phyloP scores from a whole-genome alignment of 2,329 filamentous ascomycete genomes.

The Lasiodiplodia hormozganensis region DNA sequence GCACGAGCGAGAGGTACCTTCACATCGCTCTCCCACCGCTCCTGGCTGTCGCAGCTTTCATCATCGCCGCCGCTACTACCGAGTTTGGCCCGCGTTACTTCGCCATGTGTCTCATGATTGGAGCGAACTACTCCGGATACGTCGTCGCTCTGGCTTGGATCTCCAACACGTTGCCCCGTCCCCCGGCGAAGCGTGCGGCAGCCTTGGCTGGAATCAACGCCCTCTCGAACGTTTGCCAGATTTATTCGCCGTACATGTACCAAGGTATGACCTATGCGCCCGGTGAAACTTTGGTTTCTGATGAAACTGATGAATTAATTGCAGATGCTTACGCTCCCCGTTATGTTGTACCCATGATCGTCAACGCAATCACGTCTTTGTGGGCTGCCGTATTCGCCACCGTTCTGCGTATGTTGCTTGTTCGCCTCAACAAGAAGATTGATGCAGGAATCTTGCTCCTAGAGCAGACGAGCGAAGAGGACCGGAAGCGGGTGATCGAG shows the following conservation, averaged over 20 bases:
- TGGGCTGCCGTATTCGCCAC: slow-evolving; percentile 70
- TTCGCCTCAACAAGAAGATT: slow-evolving; percentile 71
- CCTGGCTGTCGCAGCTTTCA: slow-evolving; percentile 40
- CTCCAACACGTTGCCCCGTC: slow-evolving; percentile 57
- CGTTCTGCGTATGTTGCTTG: slow-evolving; percentile 67
- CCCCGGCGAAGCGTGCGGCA: slow-evolving; percentile 62
- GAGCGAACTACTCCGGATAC: slow-evolving; percentile 46
- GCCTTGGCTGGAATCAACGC: slow-evolving; percentile 64
- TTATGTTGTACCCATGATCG: slow-evolving; percentile 67
- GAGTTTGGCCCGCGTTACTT: slow-evolving; percentile 63
- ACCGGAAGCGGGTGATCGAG: slow-evolving; percentile 9
- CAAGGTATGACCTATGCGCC: not conserved
- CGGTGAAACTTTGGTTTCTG: too few species aligned
- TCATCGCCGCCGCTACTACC: slow-evolving; percentile 41
- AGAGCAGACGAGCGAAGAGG: not conserved
- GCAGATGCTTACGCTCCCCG: slow-evolving; percentile 28
- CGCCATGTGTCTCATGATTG: slow-evolving; percentile 59
- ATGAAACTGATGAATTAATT: too few species aligned
- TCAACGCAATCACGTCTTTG: slow-evolving; percentile 72
- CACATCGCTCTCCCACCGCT: slow-evolving; percentile 44
- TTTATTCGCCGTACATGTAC: slow-evolving; percentile 17
- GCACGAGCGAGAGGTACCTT: slow-evolving; percentile 49
- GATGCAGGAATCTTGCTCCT: slow-evolving; percentile 57
- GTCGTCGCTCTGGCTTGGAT: slow-evolving; percentile 66
- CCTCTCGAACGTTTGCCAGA: slow-evolving; percentile 51